Conservation (phyloP, 1,139 yeast species). For the Blastobotrys illinoisensis region DNA sequence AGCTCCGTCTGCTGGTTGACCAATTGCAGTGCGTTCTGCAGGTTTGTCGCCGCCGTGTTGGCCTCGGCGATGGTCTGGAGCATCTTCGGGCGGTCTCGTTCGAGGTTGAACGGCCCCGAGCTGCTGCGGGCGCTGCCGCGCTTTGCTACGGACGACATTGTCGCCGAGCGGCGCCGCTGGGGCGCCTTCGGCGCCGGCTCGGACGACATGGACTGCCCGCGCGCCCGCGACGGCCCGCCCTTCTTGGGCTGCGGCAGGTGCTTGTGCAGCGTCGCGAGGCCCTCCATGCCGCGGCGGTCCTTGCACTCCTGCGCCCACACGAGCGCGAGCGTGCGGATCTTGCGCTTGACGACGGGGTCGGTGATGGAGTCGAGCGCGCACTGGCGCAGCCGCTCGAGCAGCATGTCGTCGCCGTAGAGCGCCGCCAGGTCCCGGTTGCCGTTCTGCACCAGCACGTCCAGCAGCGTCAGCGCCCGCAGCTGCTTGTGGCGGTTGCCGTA, state of each 20-base stretch:
- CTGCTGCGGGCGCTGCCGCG: neutral
- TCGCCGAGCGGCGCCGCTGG: neutral
- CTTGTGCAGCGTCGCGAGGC: constrained; percentile 46
- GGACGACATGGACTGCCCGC: neutral
- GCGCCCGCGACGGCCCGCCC: neutral
- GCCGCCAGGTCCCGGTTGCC: constrained; percentile 47
- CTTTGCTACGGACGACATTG: neutral
- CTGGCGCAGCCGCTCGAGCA: constrained; percentile 59
- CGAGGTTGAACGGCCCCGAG: constrained; percentile 46
- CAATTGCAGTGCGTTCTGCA: constrained; percentile 58
- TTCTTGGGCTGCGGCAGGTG: constrained; percentile 28
- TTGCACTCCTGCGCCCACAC: constrained; percentile 60
- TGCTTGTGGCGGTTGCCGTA: constrained; percentile 68
- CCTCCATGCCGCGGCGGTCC: constrained; percentile 47
- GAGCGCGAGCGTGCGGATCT: constrained; percentile 46
- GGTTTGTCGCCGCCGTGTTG: constrained; percentile 66
- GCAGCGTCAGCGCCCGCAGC: constrained; percentile 56
- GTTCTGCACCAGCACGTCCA: constrained; percentile 73
- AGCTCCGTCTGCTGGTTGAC: constrained; percentile 45
- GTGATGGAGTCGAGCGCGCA: constrained; percentile 42
- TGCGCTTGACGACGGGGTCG: constrained; percentile 44
- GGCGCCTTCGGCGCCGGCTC: neutral
- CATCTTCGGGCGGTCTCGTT: constrained; percentile 70
- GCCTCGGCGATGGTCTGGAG: constrained; percentile 68
- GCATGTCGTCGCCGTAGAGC: constrained; percentile 65